phyloP scores from a whole-genome alignment of 768 basidiomycete genomes.

The Suillus americanus region DNA sequence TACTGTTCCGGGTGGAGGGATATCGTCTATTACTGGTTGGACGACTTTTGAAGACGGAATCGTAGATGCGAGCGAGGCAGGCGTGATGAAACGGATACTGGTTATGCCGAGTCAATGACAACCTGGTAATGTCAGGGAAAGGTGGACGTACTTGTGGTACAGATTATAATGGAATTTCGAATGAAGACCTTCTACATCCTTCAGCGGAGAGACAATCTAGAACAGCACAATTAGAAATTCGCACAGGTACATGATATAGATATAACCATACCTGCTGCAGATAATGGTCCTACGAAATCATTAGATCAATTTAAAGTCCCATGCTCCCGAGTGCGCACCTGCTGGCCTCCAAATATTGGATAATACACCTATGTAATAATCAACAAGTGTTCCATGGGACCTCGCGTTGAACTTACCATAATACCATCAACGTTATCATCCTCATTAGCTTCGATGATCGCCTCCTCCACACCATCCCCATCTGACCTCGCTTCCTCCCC shows the following conservation, averaged over 20 bases:
- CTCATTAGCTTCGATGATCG: conserved; percentile 93
- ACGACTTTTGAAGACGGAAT: conserved; percentile 32
- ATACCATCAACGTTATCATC: conserved; percentile 86
- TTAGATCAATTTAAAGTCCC: conserved; percentile 7
- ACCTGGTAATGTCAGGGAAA: background rate
- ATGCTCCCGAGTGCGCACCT: conserved; percentile 48
- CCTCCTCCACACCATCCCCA: conserved; percentile 93
- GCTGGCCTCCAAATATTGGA: conserved; percentile 89
- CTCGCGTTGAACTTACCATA: conserved; percentile 76
- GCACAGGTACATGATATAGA: background rate
- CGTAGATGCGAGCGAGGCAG: conserved; percentile 61
- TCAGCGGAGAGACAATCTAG: conserved; percentile 90
- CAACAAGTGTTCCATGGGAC: conserved; percentile 3
- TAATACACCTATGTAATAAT: conserved; percentile 73
- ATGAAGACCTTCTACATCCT: conserved; percentile 97
- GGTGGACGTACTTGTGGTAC: conserved; percentile 79
- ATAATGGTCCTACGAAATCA: conserved; percentile 77
- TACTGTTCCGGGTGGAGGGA: conserved; percentile 80
- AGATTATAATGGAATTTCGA: conserved; percentile 95
- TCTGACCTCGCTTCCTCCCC: conserved; percentile 50
- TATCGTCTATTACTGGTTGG: conserved; percentile 46
- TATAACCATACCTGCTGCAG: conserved; percentile 75
- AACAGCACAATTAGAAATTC: conserved; percentile 6
- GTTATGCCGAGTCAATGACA: background rate
- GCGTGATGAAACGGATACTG: conserved; percentile 87